Percentiles rank a stretch among this genome's conserved stretches.
These are phyloP conservation scores for Trichoderma semiorbis DNA, from an alignment of 2,329 filamentous ascomycete species.

Conservation along the genomic window DNA sequence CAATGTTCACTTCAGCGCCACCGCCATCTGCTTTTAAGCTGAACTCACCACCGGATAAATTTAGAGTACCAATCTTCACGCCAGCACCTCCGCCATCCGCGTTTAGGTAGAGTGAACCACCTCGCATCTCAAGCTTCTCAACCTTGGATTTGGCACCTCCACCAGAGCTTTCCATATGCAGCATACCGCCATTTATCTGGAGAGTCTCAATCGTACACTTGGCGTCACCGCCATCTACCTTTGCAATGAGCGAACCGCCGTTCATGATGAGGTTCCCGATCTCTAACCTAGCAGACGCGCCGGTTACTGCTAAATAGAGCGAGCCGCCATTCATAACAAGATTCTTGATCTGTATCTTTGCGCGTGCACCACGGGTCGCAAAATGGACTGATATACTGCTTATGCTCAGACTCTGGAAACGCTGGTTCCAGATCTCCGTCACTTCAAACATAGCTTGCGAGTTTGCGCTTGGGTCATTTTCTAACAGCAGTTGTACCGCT, in stretches of 20 bases:
- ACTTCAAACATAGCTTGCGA: neutral
- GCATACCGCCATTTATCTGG: neutral
- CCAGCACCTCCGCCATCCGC: neutral
- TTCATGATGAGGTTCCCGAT: neutral
- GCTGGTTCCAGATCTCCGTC: neutral
- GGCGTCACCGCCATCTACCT: neutral
- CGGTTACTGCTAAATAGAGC: neutral
- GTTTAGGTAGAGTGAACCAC: neutral
- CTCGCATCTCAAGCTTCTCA: neutral
- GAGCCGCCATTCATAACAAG: neutral
- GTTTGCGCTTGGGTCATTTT: neutral
- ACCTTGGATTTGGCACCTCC: neutral
- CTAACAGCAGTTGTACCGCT: neutral
- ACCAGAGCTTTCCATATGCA: neutral
- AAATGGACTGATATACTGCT: neutral
- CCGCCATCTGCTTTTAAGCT: neutral
- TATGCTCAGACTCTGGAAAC: neutral
- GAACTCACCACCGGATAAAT: neutral
- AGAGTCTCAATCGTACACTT: neutral
- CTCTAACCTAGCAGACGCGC: neutral
- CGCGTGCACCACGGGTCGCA: neutral
- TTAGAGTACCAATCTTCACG: neutral
- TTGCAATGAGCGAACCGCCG: neutral
- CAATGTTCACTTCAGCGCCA: neutral
- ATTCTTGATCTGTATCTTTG: neutral